Base-by-base conservation (phyloP, 1,139 yeast species). In the Kodamaea plutei region DNA sequence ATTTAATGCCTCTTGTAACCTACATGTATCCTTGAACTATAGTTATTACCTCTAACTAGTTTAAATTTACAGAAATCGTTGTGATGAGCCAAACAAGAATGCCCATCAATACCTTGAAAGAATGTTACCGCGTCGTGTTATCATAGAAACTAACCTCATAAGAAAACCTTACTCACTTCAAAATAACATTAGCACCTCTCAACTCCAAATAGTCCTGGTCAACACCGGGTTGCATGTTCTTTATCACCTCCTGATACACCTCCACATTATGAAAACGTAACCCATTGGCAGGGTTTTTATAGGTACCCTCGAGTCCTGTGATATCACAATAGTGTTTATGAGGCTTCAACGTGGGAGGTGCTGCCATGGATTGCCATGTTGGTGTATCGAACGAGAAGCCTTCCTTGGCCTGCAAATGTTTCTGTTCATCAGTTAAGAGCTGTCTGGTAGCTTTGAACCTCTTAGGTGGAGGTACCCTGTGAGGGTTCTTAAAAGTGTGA, bases 201-300 rank as follows among this genome's bases (percentile, higher is more conserved):
- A 91, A 64, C 44, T 84, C 84, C 50, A 91, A 66, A 53, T 88
- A 91, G 54, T 87, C 95, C 58, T 91, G 97, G 58, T 91, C 97
- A 12, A 84, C 85, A 16, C 96, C 95, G 1, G 94, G 84, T 2
- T 89, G 81, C 78, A 91, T 76, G 39, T 77, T 76, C 52, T 79
- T 79, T 37, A 84, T 75, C 15, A 87, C 84, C 37, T 80, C 73
- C 35, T 80, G 84, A 56, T 77, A 91, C 20, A 93, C 79, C 56
- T 91, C 98, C 30, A 77, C 79, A 50, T 91, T 81, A 58, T 84
- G 79, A 56, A 78, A 91, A 35, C 96, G 64, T 37, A 91, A 63
- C 25, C 85, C 83, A 48, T 79, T 84, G 9, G 81, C 66, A 0
- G 94, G 94, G 25, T 83, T 73, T 50, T 74, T 80, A 63, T 91